phyloP scores from a whole-genome alignment of 148 eudicot genomes.

The Diospyros kaki region DNA sequence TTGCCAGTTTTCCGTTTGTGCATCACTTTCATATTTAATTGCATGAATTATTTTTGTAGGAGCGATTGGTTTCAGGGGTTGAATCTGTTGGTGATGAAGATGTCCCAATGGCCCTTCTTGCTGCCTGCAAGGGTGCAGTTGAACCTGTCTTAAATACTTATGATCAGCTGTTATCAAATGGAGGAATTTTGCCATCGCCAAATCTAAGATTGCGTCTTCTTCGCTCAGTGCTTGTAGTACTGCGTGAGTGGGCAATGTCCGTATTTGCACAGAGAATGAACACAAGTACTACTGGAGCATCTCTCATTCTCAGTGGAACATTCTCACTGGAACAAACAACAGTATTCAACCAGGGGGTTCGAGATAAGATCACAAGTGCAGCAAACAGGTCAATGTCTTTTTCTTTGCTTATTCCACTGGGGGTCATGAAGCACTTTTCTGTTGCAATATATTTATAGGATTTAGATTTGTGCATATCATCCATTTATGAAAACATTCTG shows the following conservation, averaged over 20 bases:
- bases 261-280: constrained; percentile 75
- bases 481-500: constrained; percentile 7
- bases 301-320: constrained; percentile 70
- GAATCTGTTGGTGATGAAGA: constrained; percentile 90
- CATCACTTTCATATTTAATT: not conserved
- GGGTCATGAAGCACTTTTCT: not conserved
- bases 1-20: not conserved
- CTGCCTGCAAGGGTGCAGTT: constrained; percentile 82
- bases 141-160: constrained; percentile 91
- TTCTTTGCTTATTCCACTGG: constrained; percentile 4
- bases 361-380: constrained; percentile 91
- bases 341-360: constrained; percentile 63
- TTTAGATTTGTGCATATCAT: not conserved
- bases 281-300: constrained; percentile 83
- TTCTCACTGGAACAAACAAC: constrained; percentile 61
- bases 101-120: constrained; percentile 84
- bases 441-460: not conserved
- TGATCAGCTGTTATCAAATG: constrained; percentile 74
- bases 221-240: constrained; percentile 70
- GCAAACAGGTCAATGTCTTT: constrained; percentile 62
- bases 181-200: constrained; percentile 78
- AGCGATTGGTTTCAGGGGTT: constrained; percentile 57
- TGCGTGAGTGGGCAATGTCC: constrained; percentile 89
- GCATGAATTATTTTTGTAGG: constrained; percentile 35
- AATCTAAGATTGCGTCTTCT: constrained; percentile 73